phyloP scores from a whole-genome alignment of 2,329 filamentous ascomycete species.

The Penicillium corylophilum region DNA sequence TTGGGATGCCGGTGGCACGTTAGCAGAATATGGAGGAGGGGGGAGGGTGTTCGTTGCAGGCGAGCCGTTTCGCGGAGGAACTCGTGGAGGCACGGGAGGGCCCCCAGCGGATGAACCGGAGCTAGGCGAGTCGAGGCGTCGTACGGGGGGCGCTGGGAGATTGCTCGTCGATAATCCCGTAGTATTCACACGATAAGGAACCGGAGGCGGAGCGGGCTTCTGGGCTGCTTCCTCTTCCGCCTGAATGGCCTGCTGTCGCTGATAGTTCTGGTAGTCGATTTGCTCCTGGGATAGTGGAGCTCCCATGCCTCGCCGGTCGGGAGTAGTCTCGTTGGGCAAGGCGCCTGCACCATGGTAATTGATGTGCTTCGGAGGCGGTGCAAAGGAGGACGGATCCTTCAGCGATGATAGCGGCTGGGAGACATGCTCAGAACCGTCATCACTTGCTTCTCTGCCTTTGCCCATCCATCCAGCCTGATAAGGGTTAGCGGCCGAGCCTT shows the following conservation, averaged over 20 bases:
- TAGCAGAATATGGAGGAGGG: slow-evolving; percentile 48
- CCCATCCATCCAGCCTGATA: slow-evolving; percentile 59
- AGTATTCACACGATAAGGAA: slow-evolving; percentile 68
- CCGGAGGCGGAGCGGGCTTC: slow-evolving; percentile 52
- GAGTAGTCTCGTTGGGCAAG: slow-evolving; percentile 46
- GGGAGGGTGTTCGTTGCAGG: slow-evolving; percentile 43
- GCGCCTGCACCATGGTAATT: slow-evolving; percentile 50
- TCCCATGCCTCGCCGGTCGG: slow-evolving; percentile 45
- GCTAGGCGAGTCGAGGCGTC: slow-evolving; percentile 39
- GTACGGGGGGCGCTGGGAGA: slow-evolving; percentile 68
- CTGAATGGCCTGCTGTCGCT: slow-evolving; percentile 31
- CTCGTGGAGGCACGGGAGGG: slow-evolving; percentile 62
- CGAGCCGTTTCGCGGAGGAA: slow-evolving; percentile 67
- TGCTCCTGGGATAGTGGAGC: slow-evolving; percentile 43
- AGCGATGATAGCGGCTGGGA: slow-evolving; percentile 67
- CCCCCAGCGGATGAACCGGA: slow-evolving; percentile 22
- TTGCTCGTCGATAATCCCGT: slow-evolving; percentile 68
- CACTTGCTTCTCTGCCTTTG: slow-evolving; percentile 47
- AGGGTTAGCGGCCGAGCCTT: slow-evolving; percentile 13
- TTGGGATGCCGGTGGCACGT: slow-evolving; percentile 38
- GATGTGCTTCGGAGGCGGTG: slow-evolving; percentile 71
- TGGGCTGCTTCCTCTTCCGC: slow-evolving; percentile 28
- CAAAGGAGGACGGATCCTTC: slow-evolving; percentile 75
- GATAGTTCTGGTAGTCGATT: slow-evolving; percentile 31
- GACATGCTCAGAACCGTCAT: slow-evolving; percentile 46